Conservation (phyloP, 163 green algal species). For the Scenedesmus sp. region DNA sequence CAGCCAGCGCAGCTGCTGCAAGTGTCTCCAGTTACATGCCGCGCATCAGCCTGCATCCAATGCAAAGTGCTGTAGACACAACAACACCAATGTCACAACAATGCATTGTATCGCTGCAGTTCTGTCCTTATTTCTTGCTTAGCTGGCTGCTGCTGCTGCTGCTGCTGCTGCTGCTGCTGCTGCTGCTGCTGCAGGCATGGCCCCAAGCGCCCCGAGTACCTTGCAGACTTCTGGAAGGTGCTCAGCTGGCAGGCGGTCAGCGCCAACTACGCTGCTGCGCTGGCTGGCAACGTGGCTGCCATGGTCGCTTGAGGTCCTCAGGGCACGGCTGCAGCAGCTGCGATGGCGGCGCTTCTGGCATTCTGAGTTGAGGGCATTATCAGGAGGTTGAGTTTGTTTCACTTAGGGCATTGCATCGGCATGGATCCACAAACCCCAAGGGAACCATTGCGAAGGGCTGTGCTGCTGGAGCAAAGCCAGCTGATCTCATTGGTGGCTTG, state of each 20-base stretch:
- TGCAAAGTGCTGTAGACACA: too few species aligned
- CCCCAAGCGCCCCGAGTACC: slow-evolving; percentile 37
- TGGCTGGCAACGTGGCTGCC: not conserved
- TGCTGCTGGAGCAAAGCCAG: too few species aligned
- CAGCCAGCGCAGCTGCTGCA: not conserved
- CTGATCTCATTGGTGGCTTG: too few species aligned
- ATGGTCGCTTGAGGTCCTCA: not conserved
- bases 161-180: not conserved
- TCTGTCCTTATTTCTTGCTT: not conserved
- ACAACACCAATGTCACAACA: too few species aligned
- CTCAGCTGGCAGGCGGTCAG: slow-evolving; percentile 39
- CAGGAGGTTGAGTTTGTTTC: not conserved
- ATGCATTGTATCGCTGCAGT: not conserved
- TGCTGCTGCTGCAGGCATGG: slow-evolving; percentile 28
- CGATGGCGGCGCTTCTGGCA: too few species aligned
- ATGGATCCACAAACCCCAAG: too few species aligned
- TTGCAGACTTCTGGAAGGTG: slow-evolving; percentile 22
- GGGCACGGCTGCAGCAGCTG: not conserved
- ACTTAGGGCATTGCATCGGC: too few species aligned
- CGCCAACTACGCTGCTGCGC: slow-evolving; percentile 22
- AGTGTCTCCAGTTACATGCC: too few species aligned
- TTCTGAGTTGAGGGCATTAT: not conserved
- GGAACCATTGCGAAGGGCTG: too few species aligned
- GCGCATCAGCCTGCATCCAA: too few species aligned
- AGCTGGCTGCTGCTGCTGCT: not conserved